Conservation (phyloP, 805 yeast genomes). For the Metschnikowia santaceciliae region DNA sequence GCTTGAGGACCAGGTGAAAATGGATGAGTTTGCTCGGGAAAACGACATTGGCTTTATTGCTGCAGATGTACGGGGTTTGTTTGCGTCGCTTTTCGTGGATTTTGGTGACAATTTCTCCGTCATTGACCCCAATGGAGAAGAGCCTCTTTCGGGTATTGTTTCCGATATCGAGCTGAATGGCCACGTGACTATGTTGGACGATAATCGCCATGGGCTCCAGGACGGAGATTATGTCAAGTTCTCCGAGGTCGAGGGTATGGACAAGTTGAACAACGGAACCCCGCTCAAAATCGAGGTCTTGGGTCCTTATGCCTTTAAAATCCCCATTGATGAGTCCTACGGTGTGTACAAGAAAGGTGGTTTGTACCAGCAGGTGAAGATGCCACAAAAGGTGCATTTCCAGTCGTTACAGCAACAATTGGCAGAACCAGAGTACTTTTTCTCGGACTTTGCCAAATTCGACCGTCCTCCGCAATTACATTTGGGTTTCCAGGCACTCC, state of each 20-base stretch:
- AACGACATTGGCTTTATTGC: conserved; percentile 74
- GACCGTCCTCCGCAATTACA: conserved; percentile 90
- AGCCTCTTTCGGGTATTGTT: conserved; percentile 80
- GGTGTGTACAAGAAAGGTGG: conserved; percentile 83
- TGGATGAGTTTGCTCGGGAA: conserved; percentile 72
- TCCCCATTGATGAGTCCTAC: conserved; percentile 50
- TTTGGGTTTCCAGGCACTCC: conserved; percentile 86
- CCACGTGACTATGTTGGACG: conserved; percentile 90
- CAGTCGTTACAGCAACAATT: conserved; percentile 63
- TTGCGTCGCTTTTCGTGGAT: conserved; percentile 87
- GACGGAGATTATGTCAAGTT: conserved; percentile 90
- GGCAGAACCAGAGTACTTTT: conserved; percentile 68
- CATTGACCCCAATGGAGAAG: conserved; percentile 88
- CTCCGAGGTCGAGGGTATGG: conserved; percentile 79
- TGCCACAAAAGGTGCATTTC: conserved; percentile 64
- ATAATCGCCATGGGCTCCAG: conserved; percentile 87
- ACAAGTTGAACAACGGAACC: conserved; percentile 66
- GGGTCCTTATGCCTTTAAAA: conserved; percentile 92
- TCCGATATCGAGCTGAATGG: conserved; percentile 87
- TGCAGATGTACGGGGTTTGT: conserved; percentile 81
- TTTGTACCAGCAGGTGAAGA: conserved; percentile 85
- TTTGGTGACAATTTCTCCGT: conserved; percentile 80
- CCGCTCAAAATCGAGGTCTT: conserved; percentile 75
- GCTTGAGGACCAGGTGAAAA: conserved; percentile 67
- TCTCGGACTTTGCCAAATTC: conserved; percentile 90